A percentile compares a stretch with the other conserved stretches of the same genome.
Conservation (phyloP, 805 yeast genomes). For the Clavispora vitiphila region DNA sequence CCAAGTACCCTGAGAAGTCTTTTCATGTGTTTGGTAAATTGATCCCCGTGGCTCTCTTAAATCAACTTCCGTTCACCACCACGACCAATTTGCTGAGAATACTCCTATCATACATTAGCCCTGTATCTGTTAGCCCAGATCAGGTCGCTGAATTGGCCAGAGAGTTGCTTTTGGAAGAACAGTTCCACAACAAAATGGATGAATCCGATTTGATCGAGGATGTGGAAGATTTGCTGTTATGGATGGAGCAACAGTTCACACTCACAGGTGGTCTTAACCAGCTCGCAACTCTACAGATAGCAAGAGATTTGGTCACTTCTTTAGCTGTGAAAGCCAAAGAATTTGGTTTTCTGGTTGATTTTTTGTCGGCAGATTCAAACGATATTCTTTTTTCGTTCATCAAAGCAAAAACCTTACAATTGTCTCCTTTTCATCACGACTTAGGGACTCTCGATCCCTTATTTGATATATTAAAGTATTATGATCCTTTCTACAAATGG, state of each 20-base stretch:
- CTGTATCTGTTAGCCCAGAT: constrained; percentile 3
- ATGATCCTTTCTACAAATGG: constrained; percentile 23
- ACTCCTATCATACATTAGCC: constrained; percentile 8
- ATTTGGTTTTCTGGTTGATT: neutral
- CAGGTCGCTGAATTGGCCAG: constrained; percentile 3
- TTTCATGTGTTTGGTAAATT: constrained; percentile 3
- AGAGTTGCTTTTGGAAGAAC: neutral
- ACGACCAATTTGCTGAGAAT: constrained; percentile 7
- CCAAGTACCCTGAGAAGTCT: constrained; percentile 4
- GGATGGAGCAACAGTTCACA: constrained; percentile 5
- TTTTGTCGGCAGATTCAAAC: neutral
- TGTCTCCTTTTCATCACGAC: constrained; percentile 12
- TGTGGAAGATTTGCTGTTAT: constrained; percentile 4
- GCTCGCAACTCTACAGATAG: constrained; percentile 6
- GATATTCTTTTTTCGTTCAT: constrained; percentile 8
- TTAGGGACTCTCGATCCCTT: constrained; percentile 15
- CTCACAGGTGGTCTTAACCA: neutral
- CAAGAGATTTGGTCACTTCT: constrained; percentile 3
- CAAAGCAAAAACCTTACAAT: constrained; percentile 11
- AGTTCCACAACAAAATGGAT: neutral
- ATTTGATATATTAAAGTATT: constrained; percentile 7
- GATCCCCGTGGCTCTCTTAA: constrained; percentile 2
- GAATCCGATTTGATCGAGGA: constrained; percentile 8
- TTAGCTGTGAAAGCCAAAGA: constrained; percentile 2
- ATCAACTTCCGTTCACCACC: constrained; percentile 4